phyloP scores from a whole-genome alignment of 1,284 basidiomycete genomes.

The Hymenochaete sp. region DNA sequence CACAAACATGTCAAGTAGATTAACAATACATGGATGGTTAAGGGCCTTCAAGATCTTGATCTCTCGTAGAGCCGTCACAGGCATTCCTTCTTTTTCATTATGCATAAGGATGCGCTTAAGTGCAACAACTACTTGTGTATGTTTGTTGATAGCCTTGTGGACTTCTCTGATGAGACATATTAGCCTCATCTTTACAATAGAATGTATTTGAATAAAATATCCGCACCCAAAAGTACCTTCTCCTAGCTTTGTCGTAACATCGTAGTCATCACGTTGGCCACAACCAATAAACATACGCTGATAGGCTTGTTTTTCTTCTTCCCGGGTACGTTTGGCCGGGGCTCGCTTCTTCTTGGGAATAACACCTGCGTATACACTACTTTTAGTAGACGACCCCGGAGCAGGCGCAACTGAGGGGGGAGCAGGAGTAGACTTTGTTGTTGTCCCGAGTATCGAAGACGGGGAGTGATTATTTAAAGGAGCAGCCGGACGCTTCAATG shows the following conservation, averaged over 20 bases:
- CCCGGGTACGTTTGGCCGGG: slow-evolving; percentile 43
- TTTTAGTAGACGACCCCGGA: slow-evolving; percentile 23
- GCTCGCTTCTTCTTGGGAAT: slow-evolving; percentile 26
- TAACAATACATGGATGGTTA: slow-evolving; percentile 78
- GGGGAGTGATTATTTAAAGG: slow-evolving; percentile 11
- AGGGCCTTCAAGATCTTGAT: slow-evolving; percentile 94
- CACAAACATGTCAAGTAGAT: slow-evolving; percentile 89
- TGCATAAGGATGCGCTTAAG: slow-evolving; percentile 95
- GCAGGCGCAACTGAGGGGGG: slow-evolving; percentile 13
- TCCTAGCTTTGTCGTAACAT: slow-evolving; percentile 77
- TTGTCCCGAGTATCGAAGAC: slow-evolving; percentile 6
- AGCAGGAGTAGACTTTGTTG: slow-evolving; percentile 2
- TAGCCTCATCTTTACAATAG: background rate
- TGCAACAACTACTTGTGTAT: slow-evolving; percentile 65
- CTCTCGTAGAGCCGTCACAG: slow-evolving; percentile 95
- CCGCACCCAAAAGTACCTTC: slow-evolving; percentile 92
- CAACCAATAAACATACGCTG: slow-evolving; percentile 69
- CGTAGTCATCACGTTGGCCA: slow-evolving; percentile 71
- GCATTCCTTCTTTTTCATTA: slow-evolving; percentile 93
- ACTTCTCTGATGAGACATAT: slow-evolving; percentile 55
- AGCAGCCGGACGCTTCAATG: slow-evolving; percentile 9
- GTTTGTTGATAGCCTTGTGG: slow-evolving; percentile 70
- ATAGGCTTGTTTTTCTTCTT: slow-evolving; percentile 60
- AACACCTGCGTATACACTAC: no score
- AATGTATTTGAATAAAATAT: background rate